Evolutionary conservation across 805 yeast species (phyloP), one percentile per base, ranked within the genome.

Genomic region (Wickerhamomyces subpelliculosus): DNA sequence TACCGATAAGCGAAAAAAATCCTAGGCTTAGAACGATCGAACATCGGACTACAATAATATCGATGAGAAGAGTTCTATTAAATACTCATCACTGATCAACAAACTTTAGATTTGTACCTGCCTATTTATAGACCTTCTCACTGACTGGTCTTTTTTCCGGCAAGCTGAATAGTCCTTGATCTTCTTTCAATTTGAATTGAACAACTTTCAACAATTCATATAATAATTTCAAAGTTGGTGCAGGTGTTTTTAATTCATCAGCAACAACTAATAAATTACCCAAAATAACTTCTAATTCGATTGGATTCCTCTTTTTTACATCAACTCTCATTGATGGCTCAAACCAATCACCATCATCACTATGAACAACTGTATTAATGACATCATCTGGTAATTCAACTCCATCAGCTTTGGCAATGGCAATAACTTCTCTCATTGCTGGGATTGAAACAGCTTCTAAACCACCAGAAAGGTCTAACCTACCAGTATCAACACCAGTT

Each of bases 261-360:
- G 81, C 84, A 29, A 72, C 65, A 14, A 56, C 57, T 36, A 82
- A 49, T 0, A 82, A 67, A 49, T 80, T 84, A 4, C 90, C 89
- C 36, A 83, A 61, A 42, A 85, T 80, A 18, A 74, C 81, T 50
- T 84, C 88, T 22, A 78, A 58, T 57, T 85, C 94, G 46, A 84
- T 72, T 34, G 78, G 77, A 51, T 82, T 79, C 21, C 78, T 75
- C 46, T 80, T 78, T 36, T 73, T 62, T 17, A 70, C 69, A 52
- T 83, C 93, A 10, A 80, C 82, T 43, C 72, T 61, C 90, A 83
- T 83, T 4, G 88, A 80, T 3, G 90, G 90, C 36, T 69, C 67
- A 54, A 73, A 83, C 60, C 70, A 73, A 26, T 62, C 65, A 10
- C 75, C 76, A 40, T 70, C 82, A 51, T 80, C 84, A 17, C 75